Evolutionary conservation across 2,329 filamentous ascomycete species (phyloP).

Genomic region (Periconia macrospinosa): DNA sequence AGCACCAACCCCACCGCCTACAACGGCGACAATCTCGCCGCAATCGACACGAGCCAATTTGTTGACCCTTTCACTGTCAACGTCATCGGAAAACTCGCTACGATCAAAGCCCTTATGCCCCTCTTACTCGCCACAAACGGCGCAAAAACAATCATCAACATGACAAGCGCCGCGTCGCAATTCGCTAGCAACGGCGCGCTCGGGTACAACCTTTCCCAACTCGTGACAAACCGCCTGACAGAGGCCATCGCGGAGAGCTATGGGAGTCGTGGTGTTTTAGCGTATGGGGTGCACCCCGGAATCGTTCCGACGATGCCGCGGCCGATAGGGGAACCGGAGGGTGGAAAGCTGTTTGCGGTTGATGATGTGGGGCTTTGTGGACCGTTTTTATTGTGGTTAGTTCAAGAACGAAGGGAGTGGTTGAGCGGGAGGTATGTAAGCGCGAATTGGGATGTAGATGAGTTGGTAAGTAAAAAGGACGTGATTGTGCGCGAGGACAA

Average conservation of each 20-base stretch:
- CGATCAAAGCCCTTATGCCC: slow-evolving; percentile 40
- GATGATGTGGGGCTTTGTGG: slow-evolving; percentile 34
- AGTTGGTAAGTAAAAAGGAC: slow-evolving; percentile 23
- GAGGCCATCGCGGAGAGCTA: slow-evolving; percentile 31
- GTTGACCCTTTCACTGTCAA: slow-evolving; percentile 43
- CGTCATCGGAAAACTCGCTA: slow-evolving; percentile 41
- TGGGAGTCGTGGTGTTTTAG: slow-evolving; percentile 18
- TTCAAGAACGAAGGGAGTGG: slow-evolving; percentile 32
- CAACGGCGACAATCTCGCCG: slow-evolving; percentile 25
- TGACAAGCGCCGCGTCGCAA: slow-evolving; percentile 31
- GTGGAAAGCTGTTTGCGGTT: slow-evolving; percentile 25
- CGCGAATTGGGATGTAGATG: slow-evolving; percentile 35
- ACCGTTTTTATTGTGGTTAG: slow-evolving; percentile 36
- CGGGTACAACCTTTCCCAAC: slow-evolving; percentile 32
- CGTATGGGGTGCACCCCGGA: slow-evolving; percentile 34
- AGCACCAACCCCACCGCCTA: slow-evolving; percentile 36
- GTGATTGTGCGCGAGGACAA: slow-evolving; percentile 27
- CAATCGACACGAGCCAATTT: slow-evolving; percentile 7
- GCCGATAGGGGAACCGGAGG: slow-evolving; percentile 20
- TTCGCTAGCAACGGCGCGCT: slow-evolving; percentile 38
- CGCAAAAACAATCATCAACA: slow-evolving; percentile 27
- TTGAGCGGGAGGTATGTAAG: slow-evolving; percentile 30
- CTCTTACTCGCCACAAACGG: slow-evolving; percentile 20
- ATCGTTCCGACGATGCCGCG: slow-evolving; percentile 32
- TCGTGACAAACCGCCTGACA: slow-evolving; percentile 28